Evolutionary conservation across 1,139 yeast genomes (phyloP).

Genomic region (Saccharomyces hybrid): DNA sequence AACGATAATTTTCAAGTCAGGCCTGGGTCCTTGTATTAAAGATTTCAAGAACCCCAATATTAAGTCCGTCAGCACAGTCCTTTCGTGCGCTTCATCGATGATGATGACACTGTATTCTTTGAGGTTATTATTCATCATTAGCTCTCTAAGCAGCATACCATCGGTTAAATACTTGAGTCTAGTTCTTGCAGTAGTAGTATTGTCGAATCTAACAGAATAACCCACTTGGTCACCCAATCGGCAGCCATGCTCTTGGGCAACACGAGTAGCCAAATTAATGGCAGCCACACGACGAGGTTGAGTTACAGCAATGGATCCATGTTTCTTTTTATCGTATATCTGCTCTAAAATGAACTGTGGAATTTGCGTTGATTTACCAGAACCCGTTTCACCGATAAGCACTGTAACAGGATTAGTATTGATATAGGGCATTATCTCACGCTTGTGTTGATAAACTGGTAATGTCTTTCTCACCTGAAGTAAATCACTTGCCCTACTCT

Average conservation of each 20-base stretch:
- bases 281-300: constrained; percentile 99
- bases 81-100: constrained; percentile 95
- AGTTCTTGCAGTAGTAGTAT: constrained; percentile 46
- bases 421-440: constrained; percentile 52
- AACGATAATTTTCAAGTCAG: constrained; percentile 46
- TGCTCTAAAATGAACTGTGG: constrained; percentile 73
- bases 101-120: constrained; percentile 64
- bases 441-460: constrained; percentile 72
- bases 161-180: constrained; percentile 83
- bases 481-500: constrained; percentile 41
- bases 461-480: constrained; percentile 48
- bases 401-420: constrained; percentile 58
- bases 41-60: constrained; percentile 80
- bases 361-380: constrained; percentile 96
- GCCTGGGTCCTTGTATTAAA: constrained; percentile 43
- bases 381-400: constrained; percentile 93
- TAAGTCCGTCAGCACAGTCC: constrained; percentile 86
- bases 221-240: constrained; percentile 80
- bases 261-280: constrained; percentile 86
- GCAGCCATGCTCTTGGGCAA: constrained; percentile 80
- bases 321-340: constrained; percentile 21
- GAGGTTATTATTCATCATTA: constrained; percentile 67
- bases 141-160: constrained; percentile 92
- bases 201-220: constrained; percentile 83
- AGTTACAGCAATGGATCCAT: constrained; percentile 72